Percentiles rank a stretch among this genome's conserved stretches.
phyloP scores from a whole-genome alignment of 1,139 yeast species.

The Hansenula sp. region DNA sequence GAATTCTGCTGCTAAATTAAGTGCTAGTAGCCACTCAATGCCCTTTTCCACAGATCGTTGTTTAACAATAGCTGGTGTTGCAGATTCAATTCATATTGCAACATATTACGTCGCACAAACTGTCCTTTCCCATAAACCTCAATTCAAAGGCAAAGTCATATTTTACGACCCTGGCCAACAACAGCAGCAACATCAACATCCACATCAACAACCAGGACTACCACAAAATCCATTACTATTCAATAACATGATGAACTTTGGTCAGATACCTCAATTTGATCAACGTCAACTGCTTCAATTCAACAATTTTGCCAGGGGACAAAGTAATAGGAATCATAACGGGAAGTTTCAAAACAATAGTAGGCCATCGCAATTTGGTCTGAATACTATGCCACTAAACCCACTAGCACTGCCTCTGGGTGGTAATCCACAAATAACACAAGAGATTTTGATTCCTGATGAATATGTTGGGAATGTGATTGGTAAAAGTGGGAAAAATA shows the following conservation, averaged over 20 bases:
- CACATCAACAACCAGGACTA: slow-evolving; percentile 10
- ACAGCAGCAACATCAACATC: slow-evolving; percentile 20
- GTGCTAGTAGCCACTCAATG: slow-evolving; percentile 72
- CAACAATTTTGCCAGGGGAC: not conserved
- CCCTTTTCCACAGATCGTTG: slow-evolving; percentile 82
- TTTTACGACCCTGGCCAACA: slow-evolving; percentile 62
- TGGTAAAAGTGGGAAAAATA: slow-evolving; percentile 83
- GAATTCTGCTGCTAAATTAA: slow-evolving; percentile 72
- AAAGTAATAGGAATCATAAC: not conserved
- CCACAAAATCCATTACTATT: slow-evolving; percentile 11
- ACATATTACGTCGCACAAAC: slow-evolving; percentile 70
- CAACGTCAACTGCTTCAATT: slow-evolving; percentile 10
- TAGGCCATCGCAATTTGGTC: not conserved
- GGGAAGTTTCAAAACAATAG: not conserved
- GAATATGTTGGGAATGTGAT: slow-evolving; percentile 79
- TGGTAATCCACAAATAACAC: slow-evolving; percentile 26
- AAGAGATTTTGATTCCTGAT: slow-evolving; percentile 74
- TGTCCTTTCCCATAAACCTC: slow-evolving; percentile 54
- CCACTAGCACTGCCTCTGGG: slow-evolving; percentile 5
- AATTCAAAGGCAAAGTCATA: slow-evolving; percentile 47
- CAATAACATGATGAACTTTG: slow-evolving; percentile 5
- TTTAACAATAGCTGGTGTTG: slow-evolving; percentile 71
- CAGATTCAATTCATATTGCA: slow-evolving; percentile 86
- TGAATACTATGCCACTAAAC: not conserved
- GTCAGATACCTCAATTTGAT: slow-evolving; percentile 5